These are phyloP conservation scores for Angophora floribunda DNA, from an alignment of 345 rosid genomes.

Conservation along the genomic window DNA sequence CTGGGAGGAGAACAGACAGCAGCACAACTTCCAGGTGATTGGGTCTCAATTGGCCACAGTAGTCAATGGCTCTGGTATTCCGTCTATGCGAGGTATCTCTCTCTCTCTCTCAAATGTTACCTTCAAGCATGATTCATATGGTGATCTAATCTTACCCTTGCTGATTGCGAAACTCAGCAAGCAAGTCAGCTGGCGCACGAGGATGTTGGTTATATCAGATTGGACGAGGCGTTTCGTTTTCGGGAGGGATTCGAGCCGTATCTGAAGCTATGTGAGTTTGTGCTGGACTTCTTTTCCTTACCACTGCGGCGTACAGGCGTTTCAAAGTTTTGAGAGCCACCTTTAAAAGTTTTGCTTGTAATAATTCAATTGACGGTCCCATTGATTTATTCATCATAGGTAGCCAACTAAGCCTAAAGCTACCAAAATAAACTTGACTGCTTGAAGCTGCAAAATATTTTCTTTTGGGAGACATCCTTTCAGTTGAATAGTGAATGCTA, in stretches of 20 bases:
- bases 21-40: conserved; percentile 94
- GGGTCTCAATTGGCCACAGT: conserved; percentile 92
- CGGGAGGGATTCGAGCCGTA: conserved; percentile 90
- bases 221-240: conserved; percentile 88
- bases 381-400: not conserved
- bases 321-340: not conserved
- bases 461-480: not conserved
- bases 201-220: conserved; percentile 77
- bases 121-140: not conserved
- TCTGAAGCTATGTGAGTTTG: conserved; percentile 17
- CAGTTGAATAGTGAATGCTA: not conserved
- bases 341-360: not conserved
- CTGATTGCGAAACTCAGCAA: conserved; percentile 37
- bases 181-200: conserved; percentile 96
- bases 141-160: not conserved
- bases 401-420: not conserved
- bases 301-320: not conserved
- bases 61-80: conserved; percentile 98
- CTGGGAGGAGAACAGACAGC: conserved; percentile 98
- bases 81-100: conserved; percentile 73
- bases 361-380: not conserved
- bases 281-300: not conserved
- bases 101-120: not conserved
- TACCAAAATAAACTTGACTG: not conserved
- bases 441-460: not conserved